Evolutionary conservation across 2,329 filamentous ascomycete species (phyloP).

Genomic region (Cladobotryum protrusum): DNA sequence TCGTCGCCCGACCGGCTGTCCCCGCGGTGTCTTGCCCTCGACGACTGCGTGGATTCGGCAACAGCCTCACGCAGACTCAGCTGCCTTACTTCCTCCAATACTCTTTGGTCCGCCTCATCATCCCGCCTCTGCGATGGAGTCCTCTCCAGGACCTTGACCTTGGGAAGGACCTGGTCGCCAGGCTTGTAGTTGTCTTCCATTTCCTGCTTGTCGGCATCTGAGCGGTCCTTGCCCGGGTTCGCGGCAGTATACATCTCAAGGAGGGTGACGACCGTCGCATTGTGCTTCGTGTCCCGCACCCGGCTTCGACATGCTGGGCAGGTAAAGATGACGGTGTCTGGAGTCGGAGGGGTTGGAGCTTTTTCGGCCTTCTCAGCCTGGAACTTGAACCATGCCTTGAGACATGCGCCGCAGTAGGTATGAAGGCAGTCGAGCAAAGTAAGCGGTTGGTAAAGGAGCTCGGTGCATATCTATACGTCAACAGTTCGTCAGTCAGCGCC

Average conservation of each 20-base stretch:
- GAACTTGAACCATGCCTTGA: constrained; percentile 93
- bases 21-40: constrained; percentile 23
- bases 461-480: constrained; percentile 79
- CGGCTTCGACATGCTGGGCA: constrained; percentile 87
- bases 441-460: constrained; percentile 84
- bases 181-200: constrained; percentile 70
- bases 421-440: constrained; percentile 90
- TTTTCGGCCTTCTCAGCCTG: constrained; percentile 58
- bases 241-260: constrained; percentile 81
- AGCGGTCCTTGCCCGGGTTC: constrained; percentile 69
- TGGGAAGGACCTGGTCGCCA: constrained; percentile 74
- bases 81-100: constrained; percentile 66
- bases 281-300: constrained; percentile 81
- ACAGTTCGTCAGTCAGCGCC: constrained; percentile 1
- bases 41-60: constrained; percentile 33
- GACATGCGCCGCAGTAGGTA: constrained; percentile 90
- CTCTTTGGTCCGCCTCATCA: constrained; percentile 60
- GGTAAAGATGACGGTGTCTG: constrained; percentile 58
- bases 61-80: constrained; percentile 66
- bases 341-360: constrained; percentile 42
- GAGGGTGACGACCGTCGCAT: constrained; percentile 83
- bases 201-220: constrained; percentile 67
- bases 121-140: constrained; percentile 47
- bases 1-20: constrained; percentile 31
- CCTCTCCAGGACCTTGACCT: constrained; percentile 44